phyloP scores from a whole-genome alignment of 306 rosid species.

The Cucurbita pepo region DNA sequence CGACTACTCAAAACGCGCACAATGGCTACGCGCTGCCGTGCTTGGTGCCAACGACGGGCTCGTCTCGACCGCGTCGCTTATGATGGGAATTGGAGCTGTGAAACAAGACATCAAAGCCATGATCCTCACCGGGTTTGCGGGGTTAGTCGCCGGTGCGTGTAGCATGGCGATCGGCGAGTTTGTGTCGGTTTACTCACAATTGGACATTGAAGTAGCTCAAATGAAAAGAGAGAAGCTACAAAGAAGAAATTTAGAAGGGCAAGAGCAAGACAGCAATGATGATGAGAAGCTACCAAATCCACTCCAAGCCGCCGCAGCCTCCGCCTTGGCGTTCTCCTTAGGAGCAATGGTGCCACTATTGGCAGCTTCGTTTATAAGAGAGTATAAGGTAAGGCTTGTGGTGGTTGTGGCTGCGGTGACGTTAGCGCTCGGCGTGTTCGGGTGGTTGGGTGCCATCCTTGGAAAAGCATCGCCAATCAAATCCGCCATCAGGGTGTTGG shows the following conservation, averaged over 20 bases:
- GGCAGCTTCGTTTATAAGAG: slow-evolving; percentile 65
- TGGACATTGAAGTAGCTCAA: slow-evolving; percentile 73
- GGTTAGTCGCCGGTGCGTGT: slow-evolving; percentile 75
- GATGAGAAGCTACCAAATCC: slow-evolving; percentile 61
- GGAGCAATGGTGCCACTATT: slow-evolving; percentile 86
- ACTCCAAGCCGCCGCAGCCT: slow-evolving; percentile 71
- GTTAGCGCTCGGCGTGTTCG: slow-evolving; percentile 51
- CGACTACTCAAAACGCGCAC: slow-evolving; percentile 81
- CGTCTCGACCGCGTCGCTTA: slow-evolving; percentile 77
- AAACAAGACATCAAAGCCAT: slow-evolving; percentile 65
- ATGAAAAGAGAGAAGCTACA: slow-evolving; percentile 32
- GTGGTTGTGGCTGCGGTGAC: slow-evolving; percentile 51
- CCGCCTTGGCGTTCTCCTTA: slow-evolving; percentile 64
- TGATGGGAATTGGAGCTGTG: slow-evolving; percentile 96
- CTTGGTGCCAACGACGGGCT: slow-evolving; percentile 92
- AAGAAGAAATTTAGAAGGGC: not conserved
- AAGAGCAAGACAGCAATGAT: slow-evolving; percentile 9
- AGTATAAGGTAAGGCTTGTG: slow-evolving; percentile 41
- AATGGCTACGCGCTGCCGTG: slow-evolving; percentile 85
- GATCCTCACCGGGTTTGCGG: slow-evolving; percentile 81
- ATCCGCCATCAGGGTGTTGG: slow-evolving; percentile 39
- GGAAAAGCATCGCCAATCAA: slow-evolving; percentile 51
- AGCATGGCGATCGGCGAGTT: slow-evolving; percentile 98
- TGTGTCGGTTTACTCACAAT: slow-evolving; percentile 80
- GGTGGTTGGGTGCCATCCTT: slow-evolving; percentile 58